Evolutionary conservation across 2,329 filamentous ascomycete genomes (phyloP).

Genomic region (Rutstroemia sp.): DNA sequence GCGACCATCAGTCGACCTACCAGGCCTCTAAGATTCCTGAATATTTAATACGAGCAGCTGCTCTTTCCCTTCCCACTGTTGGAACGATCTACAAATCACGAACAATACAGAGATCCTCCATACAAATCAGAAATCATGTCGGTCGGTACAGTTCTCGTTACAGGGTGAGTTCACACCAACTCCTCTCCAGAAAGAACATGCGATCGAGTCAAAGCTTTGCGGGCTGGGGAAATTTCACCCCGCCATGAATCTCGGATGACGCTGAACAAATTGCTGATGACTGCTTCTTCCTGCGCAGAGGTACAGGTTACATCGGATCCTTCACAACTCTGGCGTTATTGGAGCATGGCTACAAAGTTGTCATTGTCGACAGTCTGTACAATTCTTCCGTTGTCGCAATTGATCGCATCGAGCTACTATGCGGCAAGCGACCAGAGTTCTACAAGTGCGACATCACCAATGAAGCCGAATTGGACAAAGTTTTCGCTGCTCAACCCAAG

Average conservation of each 20-base stretch:
- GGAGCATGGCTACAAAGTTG: constrained; percentile 89
- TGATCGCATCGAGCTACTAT: constrained; percentile 91
- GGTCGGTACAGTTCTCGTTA: constrained; percentile 82
- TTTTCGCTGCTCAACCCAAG: constrained; percentile 82
- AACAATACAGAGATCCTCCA: neutral
- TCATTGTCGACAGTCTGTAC: constrained; percentile 94
- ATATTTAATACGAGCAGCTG: neutral
- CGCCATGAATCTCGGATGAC: constrained; percentile 7
- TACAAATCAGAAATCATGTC: constrained; percentile 47
- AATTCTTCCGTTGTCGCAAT: constrained; percentile 89
- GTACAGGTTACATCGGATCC: constrained; percentile 97
- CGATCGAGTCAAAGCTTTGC: neutral
- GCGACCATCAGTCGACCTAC: neutral
- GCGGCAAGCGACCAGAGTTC: constrained; percentile 79
- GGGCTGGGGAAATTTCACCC: constrained; percentile 7
- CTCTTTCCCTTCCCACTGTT: neutral
- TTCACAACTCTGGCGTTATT: constrained; percentile 92
- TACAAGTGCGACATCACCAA: constrained; percentile 85
- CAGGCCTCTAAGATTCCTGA: neutral
- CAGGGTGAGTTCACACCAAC: constrained; percentile 58
- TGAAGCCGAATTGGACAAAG: constrained; percentile 71
- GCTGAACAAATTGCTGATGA: constrained; percentile 11
- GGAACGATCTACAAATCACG: neutral
- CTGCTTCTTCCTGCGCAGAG: constrained; percentile 42
- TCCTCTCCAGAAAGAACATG: neutral